Conservation (phyloP, 768 basidiomycete species). For the Leccinum arenicola region DNA sequence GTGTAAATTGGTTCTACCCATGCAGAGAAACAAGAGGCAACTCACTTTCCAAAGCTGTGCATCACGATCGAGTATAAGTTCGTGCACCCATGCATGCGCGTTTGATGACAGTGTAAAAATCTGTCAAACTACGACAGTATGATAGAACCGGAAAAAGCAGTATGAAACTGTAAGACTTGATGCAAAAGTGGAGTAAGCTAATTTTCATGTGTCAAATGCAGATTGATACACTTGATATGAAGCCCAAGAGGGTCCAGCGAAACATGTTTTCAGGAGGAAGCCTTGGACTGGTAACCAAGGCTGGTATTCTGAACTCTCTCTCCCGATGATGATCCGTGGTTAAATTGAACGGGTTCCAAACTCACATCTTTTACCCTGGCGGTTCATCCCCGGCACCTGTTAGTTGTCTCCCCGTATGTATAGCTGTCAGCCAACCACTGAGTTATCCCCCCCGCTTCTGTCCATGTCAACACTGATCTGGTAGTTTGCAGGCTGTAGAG, state of each 20-base stretch:
- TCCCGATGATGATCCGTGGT: not conserved
- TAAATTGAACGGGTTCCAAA: not conserved
- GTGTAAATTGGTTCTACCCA: not conserved
- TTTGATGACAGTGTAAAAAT: not conserved
- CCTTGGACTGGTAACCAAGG: not conserved
- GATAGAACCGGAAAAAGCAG: not conserved
- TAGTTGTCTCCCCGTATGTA: not conserved
- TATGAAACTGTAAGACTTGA: not conserved
- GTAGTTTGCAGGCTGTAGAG: not conserved
- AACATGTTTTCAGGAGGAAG: not conserved
- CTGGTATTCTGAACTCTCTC: not conserved
- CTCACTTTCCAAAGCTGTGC: not conserved
- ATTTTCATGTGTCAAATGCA: not conserved
- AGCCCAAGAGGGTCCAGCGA: not conserved
- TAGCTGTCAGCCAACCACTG: not conserved
- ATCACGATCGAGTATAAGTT: not conserved
- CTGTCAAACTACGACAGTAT: not conserved
- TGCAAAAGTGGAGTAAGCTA: not conserved
- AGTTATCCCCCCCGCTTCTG: not conserved
- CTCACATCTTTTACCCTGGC: not conserved
- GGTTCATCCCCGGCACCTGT: not conserved
- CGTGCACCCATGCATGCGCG: not conserved
- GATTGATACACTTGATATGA: not conserved
- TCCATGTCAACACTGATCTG: not conserved
- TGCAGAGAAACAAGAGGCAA: not conserved